A percentile compares a stretch with the other conserved stretches of the same genome.
Conservation (phyloP, 306 rosid species). For the Biancaea sappan region DNA sequence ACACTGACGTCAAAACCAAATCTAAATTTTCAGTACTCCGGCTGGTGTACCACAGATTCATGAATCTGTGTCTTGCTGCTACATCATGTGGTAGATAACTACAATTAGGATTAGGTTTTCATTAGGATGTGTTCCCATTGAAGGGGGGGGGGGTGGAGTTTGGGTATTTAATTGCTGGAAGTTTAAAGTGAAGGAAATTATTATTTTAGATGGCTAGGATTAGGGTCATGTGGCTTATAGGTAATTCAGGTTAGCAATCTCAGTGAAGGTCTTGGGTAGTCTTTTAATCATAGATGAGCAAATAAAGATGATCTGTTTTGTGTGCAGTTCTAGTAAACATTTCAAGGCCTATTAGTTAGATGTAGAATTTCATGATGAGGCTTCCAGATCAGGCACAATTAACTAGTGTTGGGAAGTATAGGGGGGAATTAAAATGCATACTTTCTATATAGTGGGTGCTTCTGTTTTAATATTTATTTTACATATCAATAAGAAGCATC, state of each 20-base stretch:
- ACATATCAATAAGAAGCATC: constrained; percentile 18
- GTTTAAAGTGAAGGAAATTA: background rate
- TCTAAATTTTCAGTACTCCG: background rate
- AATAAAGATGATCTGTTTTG: background rate
- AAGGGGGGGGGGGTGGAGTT: background rate
- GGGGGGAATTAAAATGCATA: background rate
- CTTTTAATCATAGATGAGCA: constrained; percentile 4
- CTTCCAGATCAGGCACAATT: background rate
- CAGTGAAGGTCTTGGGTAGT: background rate
- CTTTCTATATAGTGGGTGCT: constrained; percentile 4
- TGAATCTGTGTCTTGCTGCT: background rate
- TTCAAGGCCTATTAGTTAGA: constrained; percentile 2
- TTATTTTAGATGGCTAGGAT: background rate
- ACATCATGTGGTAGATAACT: background rate
- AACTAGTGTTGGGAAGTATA: background rate
- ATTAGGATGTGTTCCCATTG: background rate
- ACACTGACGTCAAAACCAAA: background rate
- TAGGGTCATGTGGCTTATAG: background rate
- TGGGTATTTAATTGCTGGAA: background rate
- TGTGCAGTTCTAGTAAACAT: constrained; percentile 5
- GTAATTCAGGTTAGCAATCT: background rate
- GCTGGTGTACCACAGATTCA: background rate
- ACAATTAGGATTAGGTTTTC: constrained; percentile 2
- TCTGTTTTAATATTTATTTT: background rate
- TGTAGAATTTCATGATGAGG: background rate